phyloP scores from a whole-genome alignment of 202 grass and related monocot species.

The Hordeum pubiflorum region DNA sequence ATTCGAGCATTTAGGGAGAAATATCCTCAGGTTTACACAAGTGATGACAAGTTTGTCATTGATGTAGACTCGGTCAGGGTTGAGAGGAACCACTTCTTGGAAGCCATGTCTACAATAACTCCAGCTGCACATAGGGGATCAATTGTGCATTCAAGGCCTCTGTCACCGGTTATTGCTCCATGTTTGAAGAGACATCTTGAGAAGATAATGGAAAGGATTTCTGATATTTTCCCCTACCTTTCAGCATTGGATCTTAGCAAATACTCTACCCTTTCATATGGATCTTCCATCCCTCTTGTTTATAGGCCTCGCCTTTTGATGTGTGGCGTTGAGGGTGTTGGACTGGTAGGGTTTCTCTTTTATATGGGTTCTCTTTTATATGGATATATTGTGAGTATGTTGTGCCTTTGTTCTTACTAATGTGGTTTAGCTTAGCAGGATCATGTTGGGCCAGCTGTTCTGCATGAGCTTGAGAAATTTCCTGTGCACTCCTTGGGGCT shows the following conservation, averaged over 20 bases:
- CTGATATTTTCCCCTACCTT: conserved; percentile 80
- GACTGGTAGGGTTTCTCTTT: conserved; percentile 57
- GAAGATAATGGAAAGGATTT: conserved; percentile 75
- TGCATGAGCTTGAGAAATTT: conserved; percentile 99
- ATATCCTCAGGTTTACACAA: conserved; percentile 96
- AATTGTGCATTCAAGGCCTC: conserved; percentile 80
- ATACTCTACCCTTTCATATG: conserved; percentile 56
- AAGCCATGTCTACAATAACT: conserved; percentile 98
- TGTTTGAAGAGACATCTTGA: conserved; percentile 79
- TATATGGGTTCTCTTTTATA: conserved; percentile 11
- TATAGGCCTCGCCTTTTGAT: conserved; percentile 94
- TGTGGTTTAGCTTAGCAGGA: conserved; percentile 62
- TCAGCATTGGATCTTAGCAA: conserved; percentile 60
- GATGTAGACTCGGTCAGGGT: conserved; percentile 83
- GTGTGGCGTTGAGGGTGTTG: conserved; percentile 69
- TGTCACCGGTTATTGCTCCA: conserved; percentile 70
- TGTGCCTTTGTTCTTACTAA: conserved; percentile 30
- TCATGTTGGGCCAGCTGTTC: conserved; percentile 93
- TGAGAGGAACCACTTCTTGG: conserved; percentile 91
- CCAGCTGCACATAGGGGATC: conserved; percentile 92
- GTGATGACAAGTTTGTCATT: conserved; percentile 98
- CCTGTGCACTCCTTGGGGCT: conserved; percentile 89
- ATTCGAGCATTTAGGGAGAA: conserved; percentile 96
- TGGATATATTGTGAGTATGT: conserved; percentile 7
- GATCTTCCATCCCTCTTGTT: conserved; percentile 81